Base-by-base conservation (phyloP, 1,139 yeast species). In the Candida anutae region DNA sequence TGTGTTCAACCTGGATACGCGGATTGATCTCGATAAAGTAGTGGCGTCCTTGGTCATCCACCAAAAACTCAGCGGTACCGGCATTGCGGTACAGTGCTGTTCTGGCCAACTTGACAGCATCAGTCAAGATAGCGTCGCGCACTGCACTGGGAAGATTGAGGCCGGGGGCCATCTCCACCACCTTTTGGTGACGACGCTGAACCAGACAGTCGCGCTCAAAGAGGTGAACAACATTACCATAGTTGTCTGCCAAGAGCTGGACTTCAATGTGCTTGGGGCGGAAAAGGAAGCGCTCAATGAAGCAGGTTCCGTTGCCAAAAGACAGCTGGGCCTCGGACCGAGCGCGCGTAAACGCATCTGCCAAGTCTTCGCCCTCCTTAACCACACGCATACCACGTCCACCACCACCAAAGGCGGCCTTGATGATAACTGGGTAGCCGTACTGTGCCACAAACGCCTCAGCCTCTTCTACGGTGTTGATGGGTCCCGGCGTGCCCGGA, bases 341-440 rank as follows among this genome's bases (percentile, higher is more conserved):
- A 24, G 98, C 98, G 61, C 98, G 79, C 48, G 70, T 66, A 64
- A 90, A 90, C 21, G 97, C 97, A 55, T 90, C 97, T 29, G 57
- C 78, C 38, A 90, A 77, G 52, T 80, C 87, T 43, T 90, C 98
- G 45, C 96, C 97, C 57, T 90, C 96, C 52, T 94, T 73, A 28
- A 93, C 98, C 29, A 90, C 97, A 65, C 98, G 79, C 98, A 90
- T 90, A 69, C 98, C 98, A 62, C 98, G 79, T 51, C 99, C 98
- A 69, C 98, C 98, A 63, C 98, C 98, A 57, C 99, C 98, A 53
- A 83, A 90, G 25, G 98, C 98, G 24, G 99, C 98, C 63, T 90
- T 90, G 59, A 90, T 88, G 56, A 90, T 90, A 28, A 90, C 97
- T 6, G 99, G 99, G 61, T 55, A 88, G 15, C 99, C 98, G 55